Evolutionary conservation across 2,329 filamentous ascomycete species (phyloP).

Genomic region (Teratosphaeria nubilosa): DNA sequence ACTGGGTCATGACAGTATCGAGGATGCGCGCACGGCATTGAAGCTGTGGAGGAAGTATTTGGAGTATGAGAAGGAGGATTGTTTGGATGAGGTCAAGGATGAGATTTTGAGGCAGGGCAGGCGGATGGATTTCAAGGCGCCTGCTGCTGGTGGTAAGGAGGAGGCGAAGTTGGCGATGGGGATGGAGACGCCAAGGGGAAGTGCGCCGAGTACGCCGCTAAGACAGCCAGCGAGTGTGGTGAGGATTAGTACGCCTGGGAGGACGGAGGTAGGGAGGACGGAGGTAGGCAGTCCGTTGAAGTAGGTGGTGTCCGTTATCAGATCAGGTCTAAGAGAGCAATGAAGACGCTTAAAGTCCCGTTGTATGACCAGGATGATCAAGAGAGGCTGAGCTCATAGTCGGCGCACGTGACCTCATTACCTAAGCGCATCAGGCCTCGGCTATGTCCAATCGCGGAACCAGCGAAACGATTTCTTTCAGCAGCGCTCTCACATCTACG

Average conservation of each 20-base stretch:
- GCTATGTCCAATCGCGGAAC: neutral
- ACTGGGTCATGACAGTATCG: slow-evolving; percentile 74
- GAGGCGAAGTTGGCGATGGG: slow-evolving; percentile 5
- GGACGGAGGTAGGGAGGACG: slow-evolving; percentile 22
- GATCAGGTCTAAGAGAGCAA: no score
- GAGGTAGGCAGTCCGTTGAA: slow-evolving; percentile 27
- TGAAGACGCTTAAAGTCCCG: no score
- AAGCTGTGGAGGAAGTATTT: slow-evolving; percentile 83
- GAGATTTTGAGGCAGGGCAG: slow-evolving; percentile 67
- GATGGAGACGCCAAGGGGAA: slow-evolving; percentile 15
- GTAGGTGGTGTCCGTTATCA: slow-evolving; percentile 1
- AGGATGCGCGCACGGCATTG: slow-evolving; percentile 84
- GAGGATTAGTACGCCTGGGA: slow-evolving; percentile 14
- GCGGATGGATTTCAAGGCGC: slow-evolving; percentile 37
- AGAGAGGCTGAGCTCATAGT: neutral
- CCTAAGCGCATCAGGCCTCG: neutral
- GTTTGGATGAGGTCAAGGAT: slow-evolving; percentile 71
- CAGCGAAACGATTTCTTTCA: slow-evolving; percentile 7
- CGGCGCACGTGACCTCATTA: neutral
- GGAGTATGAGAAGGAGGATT: slow-evolving; percentile 78
- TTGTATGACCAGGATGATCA: no score
- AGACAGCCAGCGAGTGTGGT: slow-evolving; percentile 11
- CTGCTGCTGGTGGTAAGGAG: slow-evolving; percentile 14
- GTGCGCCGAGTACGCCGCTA: slow-evolving; percentile 25
- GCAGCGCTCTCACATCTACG: slow-evolving; percentile 6